phyloP scores from a whole-genome alignment of 2,329 filamentous ascomycete species.

The Penicillium sp. region DNA sequence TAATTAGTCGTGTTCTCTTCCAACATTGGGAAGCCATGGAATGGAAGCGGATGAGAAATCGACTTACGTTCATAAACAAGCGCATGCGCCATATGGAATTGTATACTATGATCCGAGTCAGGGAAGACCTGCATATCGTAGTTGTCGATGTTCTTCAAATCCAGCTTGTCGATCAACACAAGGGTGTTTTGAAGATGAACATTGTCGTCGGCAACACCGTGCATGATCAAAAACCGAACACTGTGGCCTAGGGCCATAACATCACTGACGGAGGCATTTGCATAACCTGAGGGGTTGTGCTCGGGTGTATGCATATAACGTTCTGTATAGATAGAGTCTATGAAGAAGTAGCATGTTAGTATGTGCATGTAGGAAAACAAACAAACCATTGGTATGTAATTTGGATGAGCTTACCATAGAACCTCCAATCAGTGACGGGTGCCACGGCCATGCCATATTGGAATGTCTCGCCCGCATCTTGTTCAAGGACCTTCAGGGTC shows the following conservation, averaged over 20 bases:
- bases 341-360: conserved; percentile 1
- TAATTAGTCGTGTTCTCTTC: conserved; percentile 2
- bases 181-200: conserved; percentile 96
- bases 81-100: conserved; percentile 86
- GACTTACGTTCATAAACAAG: conserved; percentile 89
- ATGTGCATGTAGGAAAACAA: background rate
- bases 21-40: background rate
- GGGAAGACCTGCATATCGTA: conserved; percentile 97
- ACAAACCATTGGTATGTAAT: no score
- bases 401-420: conserved; percentile 60
- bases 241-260: conserved; percentile 70
- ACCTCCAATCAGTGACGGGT: conserved; percentile 97
- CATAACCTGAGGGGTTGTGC: conserved; percentile 75
- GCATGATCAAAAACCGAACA: conserved; percentile 91
- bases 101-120: conserved; percentile 92
- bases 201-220: conserved; percentile 95
- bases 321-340: conserved; percentile 42
- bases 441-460: conserved; percentile 97
- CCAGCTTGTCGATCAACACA: conserved; percentile 79
- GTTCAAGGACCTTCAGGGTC: conserved; percentile 90
- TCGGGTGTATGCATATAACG: conserved; percentile 96
- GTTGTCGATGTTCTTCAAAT: conserved; percentile 79
- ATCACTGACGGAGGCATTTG: conserved; percentile 71
- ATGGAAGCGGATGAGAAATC: background rate
- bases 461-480: conserved; percentile 85